Evolutionary conservation across 2,329 filamentous ascomycete species (phyloP).

Genomic region (Trichoderma oligosporum): DNA sequence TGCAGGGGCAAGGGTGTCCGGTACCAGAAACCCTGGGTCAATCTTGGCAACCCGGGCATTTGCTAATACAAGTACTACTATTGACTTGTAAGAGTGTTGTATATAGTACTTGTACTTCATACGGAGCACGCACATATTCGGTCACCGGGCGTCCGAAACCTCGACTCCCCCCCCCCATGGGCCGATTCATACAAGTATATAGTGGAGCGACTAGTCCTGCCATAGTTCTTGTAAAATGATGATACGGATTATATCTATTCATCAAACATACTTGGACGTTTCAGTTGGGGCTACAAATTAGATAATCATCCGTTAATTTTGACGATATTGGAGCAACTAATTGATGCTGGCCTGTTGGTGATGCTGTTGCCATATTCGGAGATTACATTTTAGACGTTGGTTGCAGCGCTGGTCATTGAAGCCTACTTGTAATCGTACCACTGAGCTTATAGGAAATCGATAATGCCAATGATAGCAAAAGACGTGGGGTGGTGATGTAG

Average conservation of each 20-base stretch:
- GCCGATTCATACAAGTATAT: background rate
- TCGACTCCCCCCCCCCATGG: background rate
- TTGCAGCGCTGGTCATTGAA: background rate
- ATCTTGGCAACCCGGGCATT: background rate
- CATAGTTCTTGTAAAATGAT: conserved; percentile 4
- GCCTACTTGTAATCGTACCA: too few species aligned
- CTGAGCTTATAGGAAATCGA: too few species aligned
- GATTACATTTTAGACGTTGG: background rate
- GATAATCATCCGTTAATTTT: background rate
- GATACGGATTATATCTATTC: background rate
- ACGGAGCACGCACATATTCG: background rate
- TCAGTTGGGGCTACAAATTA: conserved; percentile 7
- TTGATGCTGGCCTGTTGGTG: too few species aligned
- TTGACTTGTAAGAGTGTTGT: background rate
- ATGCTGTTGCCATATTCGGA: background rate
- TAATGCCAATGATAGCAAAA: too few species aligned
- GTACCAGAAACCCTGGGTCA: conserved; percentile 2
- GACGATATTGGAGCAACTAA: background rate
- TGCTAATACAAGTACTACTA: background rate
- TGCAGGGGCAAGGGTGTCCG: conserved; percentile 7
- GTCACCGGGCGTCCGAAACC: background rate
- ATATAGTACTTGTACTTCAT: too few species aligned
- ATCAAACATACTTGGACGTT: conserved; percentile 1
- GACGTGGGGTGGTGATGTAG: background rate
- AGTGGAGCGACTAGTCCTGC: conserved; percentile 13